phyloP scores from a whole-genome alignment of 2,329 filamentous ascomycete genomes.

The Eutypa lata region DNA sequence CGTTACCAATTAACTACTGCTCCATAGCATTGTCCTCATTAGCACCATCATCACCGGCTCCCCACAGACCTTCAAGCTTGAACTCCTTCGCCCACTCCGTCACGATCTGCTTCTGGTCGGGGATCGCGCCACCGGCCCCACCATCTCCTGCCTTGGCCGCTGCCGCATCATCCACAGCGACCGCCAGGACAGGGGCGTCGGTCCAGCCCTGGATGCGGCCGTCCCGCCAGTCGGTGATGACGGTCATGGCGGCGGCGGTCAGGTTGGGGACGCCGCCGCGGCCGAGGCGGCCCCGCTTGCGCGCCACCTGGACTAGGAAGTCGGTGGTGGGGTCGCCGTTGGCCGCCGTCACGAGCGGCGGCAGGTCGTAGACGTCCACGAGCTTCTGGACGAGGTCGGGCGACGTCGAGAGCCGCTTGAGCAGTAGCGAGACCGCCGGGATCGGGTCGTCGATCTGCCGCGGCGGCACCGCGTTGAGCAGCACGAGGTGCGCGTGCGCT shows the following conservation, averaged over 20 bases:
- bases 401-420: conserved; percentile 73
- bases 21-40: conserved; percentile 48
- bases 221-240: conserved; percentile 95
- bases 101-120: conserved; percentile 63
- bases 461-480: conserved; percentile 87
- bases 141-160: conserved; percentile 22
- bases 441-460: conserved; percentile 93
- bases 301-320: conserved; percentile 90
- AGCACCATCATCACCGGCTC: conserved; percentile 49
- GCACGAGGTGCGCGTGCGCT: conserved; percentile 78
- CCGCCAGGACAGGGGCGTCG: conserved; percentile 66
- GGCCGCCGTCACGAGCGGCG: conserved; percentile 67
- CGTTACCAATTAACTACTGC: conserved; percentile 32
- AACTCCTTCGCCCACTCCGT: conserved; percentile 93
- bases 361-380: conserved; percentile 78
- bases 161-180: conserved; percentile 35
- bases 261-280: conserved; percentile 90
- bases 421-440: conserved; percentile 79
- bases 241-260: conserved; percentile 81
- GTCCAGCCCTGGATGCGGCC: conserved; percentile 92
- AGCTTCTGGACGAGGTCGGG: conserved; percentile 75
- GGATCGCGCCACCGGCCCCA: conserved; percentile 30
- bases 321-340: conserved; percentile 79
- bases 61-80: conserved; percentile 90
- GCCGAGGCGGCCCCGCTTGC: conserved; percentile 85